Evolutionary conservation across 2,329 filamentous ascomycete species (phyloP).

Genomic region (Clarireedia paspali): DNA sequence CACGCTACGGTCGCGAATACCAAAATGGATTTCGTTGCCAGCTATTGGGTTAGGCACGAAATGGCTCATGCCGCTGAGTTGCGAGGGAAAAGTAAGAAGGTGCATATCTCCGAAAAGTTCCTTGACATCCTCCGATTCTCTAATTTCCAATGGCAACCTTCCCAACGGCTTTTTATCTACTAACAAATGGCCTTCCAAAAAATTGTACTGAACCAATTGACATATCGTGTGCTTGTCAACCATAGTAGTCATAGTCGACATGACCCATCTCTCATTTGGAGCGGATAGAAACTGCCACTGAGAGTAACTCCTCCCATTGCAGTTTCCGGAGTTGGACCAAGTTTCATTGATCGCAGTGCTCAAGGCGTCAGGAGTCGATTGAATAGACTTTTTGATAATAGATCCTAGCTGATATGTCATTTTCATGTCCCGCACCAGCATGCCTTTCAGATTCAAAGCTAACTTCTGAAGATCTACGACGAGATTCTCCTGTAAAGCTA

Average conservation of each 20-base stretch:
- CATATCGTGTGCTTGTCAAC: slow-evolving; percentile 22
- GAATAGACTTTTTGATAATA: slow-evolving; percentile 32
- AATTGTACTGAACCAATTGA: slow-evolving; percentile 35
- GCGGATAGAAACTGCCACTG: slow-evolving; percentile 21
- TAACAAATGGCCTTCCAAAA: slow-evolving; percentile 39
- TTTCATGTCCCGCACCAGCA: slow-evolving; percentile 41
- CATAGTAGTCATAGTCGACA: slow-evolving; percentile 30
- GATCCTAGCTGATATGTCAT: slow-evolving; percentile 32
- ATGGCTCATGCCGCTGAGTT: slow-evolving; percentile 41
- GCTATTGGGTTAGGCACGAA: slow-evolving; percentile 34
- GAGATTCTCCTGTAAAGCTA: slow-evolving; percentile 41
- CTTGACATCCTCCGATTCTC: slow-evolving; percentile 34
- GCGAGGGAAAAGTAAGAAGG: slow-evolving; percentile 45
- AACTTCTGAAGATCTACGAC: slow-evolving; percentile 32
- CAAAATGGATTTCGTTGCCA: slow-evolving; percentile 46
- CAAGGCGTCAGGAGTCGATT: slow-evolving; percentile 25
- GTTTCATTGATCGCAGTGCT: slow-evolving; percentile 31
- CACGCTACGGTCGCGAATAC: slow-evolving; percentile 34
- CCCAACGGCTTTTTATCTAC: slow-evolving; percentile 41
- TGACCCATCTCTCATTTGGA: slow-evolving; percentile 30
- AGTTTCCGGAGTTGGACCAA: slow-evolving; percentile 35
- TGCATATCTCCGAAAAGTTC: slow-evolving; percentile 47
- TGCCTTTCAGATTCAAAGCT: slow-evolving; percentile 28
- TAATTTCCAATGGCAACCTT: slow-evolving; percentile 45
- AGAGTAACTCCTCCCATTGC: slow-evolving; percentile 13